phyloP scores from a whole-genome alignment of 2,329 filamentous ascomycete genomes.

The Sphaerulina vaccinii region DNA sequence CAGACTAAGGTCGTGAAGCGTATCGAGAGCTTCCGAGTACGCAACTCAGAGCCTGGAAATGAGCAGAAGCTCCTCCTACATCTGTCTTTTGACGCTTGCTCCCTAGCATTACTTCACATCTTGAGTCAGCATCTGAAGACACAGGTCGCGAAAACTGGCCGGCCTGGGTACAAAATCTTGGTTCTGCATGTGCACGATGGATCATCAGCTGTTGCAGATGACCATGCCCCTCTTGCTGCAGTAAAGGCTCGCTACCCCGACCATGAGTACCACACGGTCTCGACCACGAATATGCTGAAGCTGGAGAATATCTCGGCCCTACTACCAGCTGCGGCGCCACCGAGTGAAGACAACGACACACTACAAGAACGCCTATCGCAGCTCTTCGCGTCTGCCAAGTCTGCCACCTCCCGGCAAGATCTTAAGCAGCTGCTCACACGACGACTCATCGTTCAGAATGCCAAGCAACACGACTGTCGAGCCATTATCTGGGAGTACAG shows the following conservation, averaged over 20 bases:
- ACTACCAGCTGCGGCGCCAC: not conserved
- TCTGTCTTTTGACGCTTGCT: slow-evolving; percentile 80
- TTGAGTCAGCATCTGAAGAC: slow-evolving; percentile 67
- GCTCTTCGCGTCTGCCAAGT: slow-evolving; percentile 19
- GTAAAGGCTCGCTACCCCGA: slow-evolving; percentile 63
- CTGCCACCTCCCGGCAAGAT: slow-evolving; percentile 74
- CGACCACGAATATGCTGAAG: slow-evolving; percentile 17
- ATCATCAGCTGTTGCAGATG: slow-evolving; percentile 42
- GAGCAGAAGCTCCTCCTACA: slow-evolving; percentile 67
- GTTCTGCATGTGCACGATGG: slow-evolving; percentile 50
- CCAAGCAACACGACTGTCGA: slow-evolving; percentile 60
- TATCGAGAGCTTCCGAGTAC: slow-evolving; percentile 63
- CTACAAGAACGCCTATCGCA: slow-evolving; percentile 4
- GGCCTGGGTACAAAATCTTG: slow-evolving; percentile 66
- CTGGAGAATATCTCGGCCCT: slow-evolving; percentile 16
- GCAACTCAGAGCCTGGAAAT: slow-evolving; percentile 44
- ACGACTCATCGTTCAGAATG: slow-evolving; percentile 67
- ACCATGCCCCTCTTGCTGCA: slow-evolving; percentile 30
- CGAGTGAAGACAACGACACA: not conserved
- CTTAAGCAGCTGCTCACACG: slow-evolving; percentile 68
- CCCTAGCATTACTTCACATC: slow-evolving; percentile 72
- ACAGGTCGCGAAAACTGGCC: slow-evolving; percentile 63
- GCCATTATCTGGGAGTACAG: slow-evolving; percentile 80
- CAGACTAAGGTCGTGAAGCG: slow-evolving; percentile 78
- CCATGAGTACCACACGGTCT: slow-evolving; percentile 42